These are phyloP conservation scores for Chrysanthemum lavandulifolium DNA, from an alignment of 129 eudicot genomes.

Conservation along the genomic window DNA sequence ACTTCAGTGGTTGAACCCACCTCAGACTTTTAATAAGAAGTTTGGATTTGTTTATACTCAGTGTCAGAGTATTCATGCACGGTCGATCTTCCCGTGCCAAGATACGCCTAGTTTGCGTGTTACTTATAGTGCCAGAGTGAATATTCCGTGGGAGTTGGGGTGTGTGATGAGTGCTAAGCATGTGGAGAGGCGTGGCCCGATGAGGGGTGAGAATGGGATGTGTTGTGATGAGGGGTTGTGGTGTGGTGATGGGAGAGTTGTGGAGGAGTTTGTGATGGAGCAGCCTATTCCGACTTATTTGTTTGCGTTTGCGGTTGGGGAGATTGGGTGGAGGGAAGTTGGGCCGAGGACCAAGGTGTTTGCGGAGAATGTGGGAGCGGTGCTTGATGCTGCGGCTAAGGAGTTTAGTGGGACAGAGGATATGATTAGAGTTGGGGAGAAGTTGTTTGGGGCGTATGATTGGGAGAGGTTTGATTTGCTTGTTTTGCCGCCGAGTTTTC, in stretches of 20 bases:
- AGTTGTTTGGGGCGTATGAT: conserved; percentile 80
- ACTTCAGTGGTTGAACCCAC: conserved; percentile 86
- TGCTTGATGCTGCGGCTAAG: conserved; percentile 80
- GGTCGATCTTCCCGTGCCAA: conserved; percentile 79
- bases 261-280: conserved; percentile 95
- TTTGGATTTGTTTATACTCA: conserved; percentile 58
- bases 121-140: conserved; percentile 57
- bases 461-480: conserved; percentile 97
- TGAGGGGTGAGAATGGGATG: conserved; percentile 36
- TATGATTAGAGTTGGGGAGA: conserved; percentile 94
- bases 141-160: conserved; percentile 50
- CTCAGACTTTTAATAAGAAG: conserved; percentile 71
- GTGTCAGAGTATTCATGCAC: conserved; percentile 74
- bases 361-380: conserved; percentile 56
- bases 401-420: conserved; percentile 94
- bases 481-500: conserved; percentile 97
- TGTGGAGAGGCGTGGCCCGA: conserved; percentile 54
- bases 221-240: conserved; percentile 76
- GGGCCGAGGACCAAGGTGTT: conserved; percentile 92
- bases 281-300: conserved; percentile 89
- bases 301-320: conserved; percentile 96
- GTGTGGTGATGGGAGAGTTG: conserved; percentile 91
- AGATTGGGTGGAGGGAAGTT: conserved; percentile 79
- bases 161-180: conserved; percentile 85
- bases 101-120: conserved; percentile 82